Evolutionary conservation across 495 filamentous ascomycete genomes (phyloP).

Genomic region (Penicillium bialowiezense): DNA sequence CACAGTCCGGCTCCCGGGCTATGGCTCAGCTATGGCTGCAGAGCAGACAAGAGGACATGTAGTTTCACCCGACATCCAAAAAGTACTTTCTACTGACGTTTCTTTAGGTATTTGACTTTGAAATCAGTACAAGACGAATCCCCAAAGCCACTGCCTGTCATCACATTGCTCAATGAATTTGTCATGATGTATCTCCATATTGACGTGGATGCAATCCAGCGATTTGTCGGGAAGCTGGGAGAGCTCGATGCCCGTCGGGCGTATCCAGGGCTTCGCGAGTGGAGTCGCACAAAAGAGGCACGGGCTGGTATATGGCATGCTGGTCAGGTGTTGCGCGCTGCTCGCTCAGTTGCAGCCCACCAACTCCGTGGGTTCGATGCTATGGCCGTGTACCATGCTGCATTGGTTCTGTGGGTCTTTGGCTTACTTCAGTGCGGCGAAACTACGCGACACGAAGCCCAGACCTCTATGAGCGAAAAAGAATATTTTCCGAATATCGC

Average conservation of each 20-base stretch:
- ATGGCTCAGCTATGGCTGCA: conserved; percentile 24
- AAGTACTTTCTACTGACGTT: background rate
- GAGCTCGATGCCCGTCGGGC: conserved; percentile 52
- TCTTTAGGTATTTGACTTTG: conserved; percentile 9
- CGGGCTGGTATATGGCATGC: conserved; percentile 57
- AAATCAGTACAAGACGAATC: conserved; percentile 2
- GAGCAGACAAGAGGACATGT: conserved; percentile 28
- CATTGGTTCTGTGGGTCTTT: conserved; percentile 55
- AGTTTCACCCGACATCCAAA: background rate
- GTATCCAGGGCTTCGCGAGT: conserved; percentile 47
- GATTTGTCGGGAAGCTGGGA: conserved; percentile 58
- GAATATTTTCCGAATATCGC: background rate
- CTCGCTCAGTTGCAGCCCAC: conserved; percentile 38
- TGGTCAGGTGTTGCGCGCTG: conserved; percentile 54
- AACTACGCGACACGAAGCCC: background rate
- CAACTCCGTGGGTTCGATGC: conserved; percentile 56
- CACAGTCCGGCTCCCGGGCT: conserved; percentile 6
- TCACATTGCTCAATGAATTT: conserved; percentile 47
- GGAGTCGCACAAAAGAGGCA: conserved; percentile 47
- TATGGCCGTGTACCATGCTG: conserved; percentile 54
- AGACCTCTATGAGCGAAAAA: conserved; percentile 20
- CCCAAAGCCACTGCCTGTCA: conserved; percentile 5
- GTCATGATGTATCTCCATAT: conserved; percentile 55
- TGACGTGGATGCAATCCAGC: conserved; percentile 57
- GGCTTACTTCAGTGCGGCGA: conserved; percentile 37